Base-by-base conservation (phyloP, 805 yeast genomes). In the Metahyphopichia silvanorum region DNA sequence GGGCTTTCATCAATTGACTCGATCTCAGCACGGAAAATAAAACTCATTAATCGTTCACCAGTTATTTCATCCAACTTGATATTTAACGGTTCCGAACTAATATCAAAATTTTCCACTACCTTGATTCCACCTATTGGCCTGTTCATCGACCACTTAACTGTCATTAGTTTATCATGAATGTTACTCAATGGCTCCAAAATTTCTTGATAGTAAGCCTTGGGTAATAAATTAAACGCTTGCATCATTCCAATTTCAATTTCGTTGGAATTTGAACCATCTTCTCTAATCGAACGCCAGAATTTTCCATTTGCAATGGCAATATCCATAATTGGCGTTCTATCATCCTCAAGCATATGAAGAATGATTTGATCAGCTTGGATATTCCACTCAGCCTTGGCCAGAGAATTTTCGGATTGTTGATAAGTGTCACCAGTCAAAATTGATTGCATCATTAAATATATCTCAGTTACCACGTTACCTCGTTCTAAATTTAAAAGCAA, bases 121-220 rank as follows among this genome's bases (percentile, higher is more conserved):
- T 54, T 55, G 35, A 67, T 66, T 0, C 73, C 73, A 5, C 73
- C 73, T 14, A 67, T 55, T 4, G 64, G 44, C 13, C 65, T 42
- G 38, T 63, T 62, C 66, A 67, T 62, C 1, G 63, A 55, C 73
- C 73, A 67, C 30, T 57, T 61, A 6, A 63, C 56, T 4, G 49
- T 43, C 6, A 67, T 41, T 24, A 67, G 38, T 29, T 53, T 47
- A 2, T 34, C 39, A 8, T 25, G 27, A 1, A 30, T 34, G 7
- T 27, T 35, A 10, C n/a, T 26, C 16, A 46, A 36, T 2, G 71
- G 70, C 33, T 51, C 66, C 24, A 66, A 43, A 31, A 66, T 55
- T 6, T 52, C 53, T 2, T 58, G 59, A 32, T 49, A 66, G 27
- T 39, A 34, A 1, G 71, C 57, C 10, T 47, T 46, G 4, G 47